Evolutionary conservation across 2,329 filamentous ascomycete genomes (phyloP).

Genomic region (Lecanoromycetidae sp.): DNA sequence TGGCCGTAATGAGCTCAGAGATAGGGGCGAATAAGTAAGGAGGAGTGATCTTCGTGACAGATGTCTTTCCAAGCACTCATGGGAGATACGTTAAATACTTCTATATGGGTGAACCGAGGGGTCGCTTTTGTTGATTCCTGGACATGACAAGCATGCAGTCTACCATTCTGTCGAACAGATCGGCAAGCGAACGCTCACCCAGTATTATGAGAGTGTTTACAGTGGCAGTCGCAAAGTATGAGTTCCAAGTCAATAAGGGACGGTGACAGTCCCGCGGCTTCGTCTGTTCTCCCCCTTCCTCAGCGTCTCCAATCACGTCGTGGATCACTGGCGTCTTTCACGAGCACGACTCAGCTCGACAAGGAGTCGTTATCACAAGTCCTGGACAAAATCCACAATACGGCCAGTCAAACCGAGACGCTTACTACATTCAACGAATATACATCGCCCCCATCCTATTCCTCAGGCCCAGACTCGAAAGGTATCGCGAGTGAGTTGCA

Average conservation of each 20-base stretch:
- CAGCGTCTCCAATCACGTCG: conserved; percentile 31
- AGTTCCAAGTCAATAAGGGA: conserved; percentile 18
- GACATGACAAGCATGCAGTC: neutral
- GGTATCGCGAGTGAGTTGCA: conserved; percentile 62
- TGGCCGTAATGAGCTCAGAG: too few relatives aligned
- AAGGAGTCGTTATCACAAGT: conserved; percentile 64
- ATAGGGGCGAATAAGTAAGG: too few relatives aligned
- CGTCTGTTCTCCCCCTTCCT: conserved; percentile 31
- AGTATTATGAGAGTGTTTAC: conserved; percentile 1
- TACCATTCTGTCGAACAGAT: neutral
- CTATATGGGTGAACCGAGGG: too few relatives aligned
- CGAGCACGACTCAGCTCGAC: conserved; percentile 44
- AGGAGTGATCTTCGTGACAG: too few relatives aligned
- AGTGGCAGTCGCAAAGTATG: conserved; percentile 2
- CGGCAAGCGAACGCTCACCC: too few relatives aligned
- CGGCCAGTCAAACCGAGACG: conserved; percentile 71
- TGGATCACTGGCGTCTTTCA: conserved; percentile 39
- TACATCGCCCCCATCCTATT: conserved; percentile 50
- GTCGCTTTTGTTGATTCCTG: too few relatives aligned
- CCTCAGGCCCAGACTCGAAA: conserved; percentile 49
- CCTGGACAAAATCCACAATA: conserved; percentile 77
- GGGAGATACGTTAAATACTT: too few relatives aligned
- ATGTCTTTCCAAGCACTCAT: too few relatives aligned
- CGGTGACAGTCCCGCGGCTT: conserved; percentile 33
- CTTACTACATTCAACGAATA: conserved; percentile 94